A percentile compares a stretch with the other conserved stretches of the same genome.
Evolutionary conservation across 345 rosid genomes (phyloP).

Genomic region (Eucalyptus melliodora): DNA sequence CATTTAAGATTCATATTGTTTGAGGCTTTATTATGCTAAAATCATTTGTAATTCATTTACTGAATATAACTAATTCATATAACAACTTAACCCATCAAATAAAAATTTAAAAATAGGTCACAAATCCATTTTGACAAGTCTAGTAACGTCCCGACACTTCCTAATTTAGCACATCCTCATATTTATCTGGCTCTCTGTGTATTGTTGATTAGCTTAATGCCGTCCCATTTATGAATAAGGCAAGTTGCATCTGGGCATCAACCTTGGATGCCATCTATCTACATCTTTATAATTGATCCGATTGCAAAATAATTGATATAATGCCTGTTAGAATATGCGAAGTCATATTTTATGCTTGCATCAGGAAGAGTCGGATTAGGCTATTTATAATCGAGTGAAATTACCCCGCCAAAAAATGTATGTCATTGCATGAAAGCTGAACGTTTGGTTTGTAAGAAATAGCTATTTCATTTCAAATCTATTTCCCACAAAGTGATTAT

Average conservation of each 20-base stretch:
- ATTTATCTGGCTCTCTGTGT: neutral
- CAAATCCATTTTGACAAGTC: neutral
- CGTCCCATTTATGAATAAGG: neutral
- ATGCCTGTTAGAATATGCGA: neutral
- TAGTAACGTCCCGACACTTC: neutral
- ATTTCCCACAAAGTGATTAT: neutral
- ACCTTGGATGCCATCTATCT: neutral
- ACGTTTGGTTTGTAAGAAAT: neutral
- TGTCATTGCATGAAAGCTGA: neutral
- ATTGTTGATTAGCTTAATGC: neutral
- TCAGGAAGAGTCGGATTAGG: neutral
- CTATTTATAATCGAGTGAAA: neutral
- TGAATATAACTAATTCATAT: neutral
- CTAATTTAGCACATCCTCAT: neutral
- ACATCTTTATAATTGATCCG: neutral
- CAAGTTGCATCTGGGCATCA: neutral
- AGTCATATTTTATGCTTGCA: neutral
- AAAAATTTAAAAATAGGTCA: fast-evolving
- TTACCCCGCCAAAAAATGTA: neutral
- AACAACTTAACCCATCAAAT: neutral
- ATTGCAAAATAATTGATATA: neutral
- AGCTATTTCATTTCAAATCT: neutral
- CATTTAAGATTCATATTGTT: too few species aligned
- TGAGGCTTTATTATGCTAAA: neutral
- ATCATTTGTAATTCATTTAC: neutral